A percentile compares a stretch with the other conserved stretches of the same genome.
These are phyloP conservation scores for Gentiana dahurica DNA, from an alignment of 257 asterid genomes.

Conservation along the genomic window DNA sequence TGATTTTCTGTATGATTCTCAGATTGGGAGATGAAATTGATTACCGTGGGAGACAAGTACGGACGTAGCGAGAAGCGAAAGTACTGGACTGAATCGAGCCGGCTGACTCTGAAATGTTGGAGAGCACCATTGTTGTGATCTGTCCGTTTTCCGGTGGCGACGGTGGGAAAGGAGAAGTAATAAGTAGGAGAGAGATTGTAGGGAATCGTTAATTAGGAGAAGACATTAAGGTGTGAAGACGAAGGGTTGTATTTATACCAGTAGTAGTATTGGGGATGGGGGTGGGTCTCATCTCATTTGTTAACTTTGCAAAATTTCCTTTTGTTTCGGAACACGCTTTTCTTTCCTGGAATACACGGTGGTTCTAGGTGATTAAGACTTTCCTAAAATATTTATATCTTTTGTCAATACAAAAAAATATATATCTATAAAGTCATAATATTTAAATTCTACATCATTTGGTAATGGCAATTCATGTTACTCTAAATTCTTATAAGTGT, in stretches of 20 bases:
- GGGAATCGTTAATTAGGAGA: neutral
- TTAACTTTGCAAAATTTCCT: no score
- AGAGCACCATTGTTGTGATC: conserved; percentile 49
- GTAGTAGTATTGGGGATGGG: no score
- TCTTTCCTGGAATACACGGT: no score
- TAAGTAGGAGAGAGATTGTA: neutral
- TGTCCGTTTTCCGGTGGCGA: neutral
- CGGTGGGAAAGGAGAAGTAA: neutral
- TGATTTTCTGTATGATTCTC: neutral
- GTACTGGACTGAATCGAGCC: conserved; percentile 53
- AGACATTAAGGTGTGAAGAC: neutral
- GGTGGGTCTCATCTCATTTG: no score
- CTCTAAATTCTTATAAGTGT: no score
- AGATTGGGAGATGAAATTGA: neutral
- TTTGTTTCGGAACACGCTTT: no score
- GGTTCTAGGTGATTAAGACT: no score
- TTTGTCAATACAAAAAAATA: no score
- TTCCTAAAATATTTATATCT: no score
- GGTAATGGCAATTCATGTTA: no score
- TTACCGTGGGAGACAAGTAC: conserved; percentile 66
- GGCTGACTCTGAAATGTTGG: conserved; percentile 49
- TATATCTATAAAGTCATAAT: no score
- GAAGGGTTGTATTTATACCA: conserved; percentile 1
- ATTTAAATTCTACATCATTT: no score
- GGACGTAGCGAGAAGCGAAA: conserved; percentile 82